These are phyloP conservation scores for Amanita exitialis DNA, from an alignment of 768 basidiomycete genomes.

Conservation along the genomic window DNA sequence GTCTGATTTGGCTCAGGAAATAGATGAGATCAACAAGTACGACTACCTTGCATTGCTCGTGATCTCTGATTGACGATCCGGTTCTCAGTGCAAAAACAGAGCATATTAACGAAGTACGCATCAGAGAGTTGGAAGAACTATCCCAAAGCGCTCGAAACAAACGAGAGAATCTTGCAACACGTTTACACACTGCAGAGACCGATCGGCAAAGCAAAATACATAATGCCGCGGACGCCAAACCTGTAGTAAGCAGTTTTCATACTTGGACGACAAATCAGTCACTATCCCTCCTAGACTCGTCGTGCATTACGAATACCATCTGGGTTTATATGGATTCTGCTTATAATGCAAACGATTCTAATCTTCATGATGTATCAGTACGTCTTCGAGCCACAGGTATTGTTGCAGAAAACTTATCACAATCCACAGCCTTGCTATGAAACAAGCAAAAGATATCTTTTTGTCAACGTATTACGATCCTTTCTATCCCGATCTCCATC, in stretches of 20 bases:
- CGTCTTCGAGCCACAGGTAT: conserved; percentile 8
- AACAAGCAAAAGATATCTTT: conserved; percentile 45
- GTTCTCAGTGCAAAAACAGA: conserved; percentile 23
- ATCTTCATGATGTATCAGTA: conserved; percentile 51
- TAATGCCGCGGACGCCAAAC: neutral
- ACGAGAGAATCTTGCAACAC: conserved; percentile 31
- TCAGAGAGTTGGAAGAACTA: conserved; percentile 40
- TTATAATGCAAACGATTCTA: conserved; percentile 33
- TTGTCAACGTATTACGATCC: conserved; percentile 74
- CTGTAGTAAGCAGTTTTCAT: neutral
- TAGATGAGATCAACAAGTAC: conserved; percentile 53
- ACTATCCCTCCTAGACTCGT: neutral
- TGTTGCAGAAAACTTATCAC: conserved; percentile 2
- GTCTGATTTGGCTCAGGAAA: conserved; percentile 40
- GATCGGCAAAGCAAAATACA: neutral
- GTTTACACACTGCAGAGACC: conserved; percentile 30
- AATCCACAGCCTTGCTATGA: conserved; percentile 30
- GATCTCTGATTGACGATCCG: conserved; percentile 1
- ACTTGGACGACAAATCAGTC: neutral
- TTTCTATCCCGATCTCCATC: conserved; percentile 62
- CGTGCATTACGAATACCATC: neutral
- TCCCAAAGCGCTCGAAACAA: conserved; percentile 43
- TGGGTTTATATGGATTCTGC: conserved; percentile 13
- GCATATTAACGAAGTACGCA: conserved; percentile 30
- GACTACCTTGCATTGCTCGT: conserved; percentile 7